Base-by-base conservation (phyloP, 371 early-diverging fungal genomes). In the Parasitella parasitica region DNA sequence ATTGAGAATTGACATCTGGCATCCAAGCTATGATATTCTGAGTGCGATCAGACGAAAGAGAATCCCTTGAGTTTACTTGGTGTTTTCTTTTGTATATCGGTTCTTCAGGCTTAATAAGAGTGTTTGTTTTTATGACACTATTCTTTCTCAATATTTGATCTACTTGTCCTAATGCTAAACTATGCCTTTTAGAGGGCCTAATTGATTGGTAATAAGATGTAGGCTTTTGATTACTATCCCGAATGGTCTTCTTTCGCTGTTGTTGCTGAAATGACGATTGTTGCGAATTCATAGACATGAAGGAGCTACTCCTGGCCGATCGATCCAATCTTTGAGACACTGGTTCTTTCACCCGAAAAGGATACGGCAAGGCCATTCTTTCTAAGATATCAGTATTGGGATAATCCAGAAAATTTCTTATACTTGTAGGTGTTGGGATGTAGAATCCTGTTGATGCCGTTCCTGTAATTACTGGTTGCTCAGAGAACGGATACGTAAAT, bases 291-390 rank as follows among this genome's bases (percentile, higher is more conserved):
- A 24, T 43, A n/a, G 16, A 7, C 43, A 43, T 43, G 20, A 43
- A 43, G 11, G 43, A 22, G 20, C 43, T 43, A 11, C n/a, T 20
- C 18, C 43, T n/a, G n/a, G 52, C 38, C 5, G 26, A 7, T n/a
- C 61, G 46, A 12, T 50, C 63, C 27, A 57, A 13, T 13, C 57
- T 30, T 12, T 30, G 32, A 15, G 50, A 39, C 4, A 32, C 20
- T 15, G 63, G 56, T 8, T 63, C 63, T n/a, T 38, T 49, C n/a
- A 20, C 20, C 8, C 63, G 35, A 16, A 56, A 49, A 12, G 63
- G 63, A 30, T 63, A 63, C 4, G 63, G 63, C 4, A 63, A 15
- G 0, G n/a, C n/a, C 49, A 63, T 55, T 30, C 30, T 15, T 24
- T 38, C 38, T 1, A 63, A 22, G 5, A 63, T 37, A 15, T 2